Conservation (phyloP, 768 basidiomycete species). For the Mycena galopus region DNA sequence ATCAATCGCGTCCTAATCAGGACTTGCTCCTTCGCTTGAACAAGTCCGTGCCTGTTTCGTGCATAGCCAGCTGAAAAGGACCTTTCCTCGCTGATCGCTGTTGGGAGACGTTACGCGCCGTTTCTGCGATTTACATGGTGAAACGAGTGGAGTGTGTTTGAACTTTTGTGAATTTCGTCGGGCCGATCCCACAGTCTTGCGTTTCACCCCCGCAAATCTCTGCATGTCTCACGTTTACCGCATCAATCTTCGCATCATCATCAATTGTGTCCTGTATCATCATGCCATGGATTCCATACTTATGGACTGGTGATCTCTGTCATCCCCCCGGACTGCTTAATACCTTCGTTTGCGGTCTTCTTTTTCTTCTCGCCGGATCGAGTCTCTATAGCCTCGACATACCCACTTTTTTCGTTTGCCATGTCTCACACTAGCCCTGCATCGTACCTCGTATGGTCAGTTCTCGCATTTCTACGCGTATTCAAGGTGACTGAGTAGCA, state of each 20-base stretch:
- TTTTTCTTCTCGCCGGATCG: constrained; percentile 42
- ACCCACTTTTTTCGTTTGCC: constrained; percentile 19
- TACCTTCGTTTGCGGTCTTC: constrained; percentile 31
- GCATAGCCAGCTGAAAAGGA: too few relatives aligned
- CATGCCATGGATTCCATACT: too few relatives aligned
- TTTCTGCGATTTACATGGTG: too few relatives aligned
- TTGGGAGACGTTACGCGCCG: too few relatives aligned
- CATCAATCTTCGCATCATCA: constrained; percentile 14
- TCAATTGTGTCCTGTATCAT: constrained; percentile 4
- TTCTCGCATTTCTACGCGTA: neutral
- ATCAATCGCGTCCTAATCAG: constrained; percentile 22
- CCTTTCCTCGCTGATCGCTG: too few relatives aligned
- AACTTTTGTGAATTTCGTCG: neutral
- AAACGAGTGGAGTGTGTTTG: neutral
- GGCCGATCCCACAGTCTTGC: neutral
- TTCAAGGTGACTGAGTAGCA: neutral
- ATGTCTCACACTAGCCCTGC: constrained; percentile 78
- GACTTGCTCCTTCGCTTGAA: neutral
- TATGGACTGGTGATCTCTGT: neutral
- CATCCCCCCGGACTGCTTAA: neutral
- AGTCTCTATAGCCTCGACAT: constrained; percentile 36
- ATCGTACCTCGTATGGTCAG: constrained; percentile 63
- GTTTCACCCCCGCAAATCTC: neutral
- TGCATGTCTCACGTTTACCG: neutral
- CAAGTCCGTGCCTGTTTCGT: too few relatives aligned